Evolutionary conservation across 768 basidiomycete species (phyloP).

Genomic region (Hypholoma sublateritium): DNA sequence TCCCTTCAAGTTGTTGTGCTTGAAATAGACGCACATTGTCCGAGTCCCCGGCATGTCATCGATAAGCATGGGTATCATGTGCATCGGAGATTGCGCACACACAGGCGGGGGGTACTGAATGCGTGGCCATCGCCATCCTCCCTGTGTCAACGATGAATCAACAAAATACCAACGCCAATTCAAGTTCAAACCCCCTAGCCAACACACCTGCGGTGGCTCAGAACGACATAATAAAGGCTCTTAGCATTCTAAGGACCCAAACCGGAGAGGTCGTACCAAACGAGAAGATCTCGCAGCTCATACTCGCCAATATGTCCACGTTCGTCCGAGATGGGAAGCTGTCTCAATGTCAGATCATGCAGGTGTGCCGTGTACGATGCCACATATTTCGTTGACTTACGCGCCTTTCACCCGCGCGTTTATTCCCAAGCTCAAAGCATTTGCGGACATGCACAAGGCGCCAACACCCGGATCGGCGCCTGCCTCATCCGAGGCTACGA

Average conservation of each 20-base stretch:
- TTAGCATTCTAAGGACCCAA: constrained; percentile 63
- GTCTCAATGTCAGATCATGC: constrained; percentile 66
- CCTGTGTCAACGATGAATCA: constrained; percentile 3
- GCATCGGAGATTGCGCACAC: too few relatives aligned
- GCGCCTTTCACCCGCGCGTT: background rate
- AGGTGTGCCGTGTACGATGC: constrained; percentile 39
- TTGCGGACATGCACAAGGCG: constrained; percentile 61
- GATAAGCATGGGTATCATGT: too few relatives aligned
- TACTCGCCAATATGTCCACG: constrained; percentile 67
- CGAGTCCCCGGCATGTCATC: too few relatives aligned
- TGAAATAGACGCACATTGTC: too few relatives aligned
- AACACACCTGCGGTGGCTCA: constrained; percentile 13
- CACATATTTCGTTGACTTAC: constrained; percentile 2
- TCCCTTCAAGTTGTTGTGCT: too few relatives aligned
- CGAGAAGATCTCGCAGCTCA: constrained; percentile 63
- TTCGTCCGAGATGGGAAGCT: constrained; percentile 80
- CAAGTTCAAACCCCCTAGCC: constrained; percentile 12
- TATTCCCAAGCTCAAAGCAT: constrained; percentile 57
- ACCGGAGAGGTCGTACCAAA: constrained; percentile 61
- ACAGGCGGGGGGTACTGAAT: too few relatives aligned
- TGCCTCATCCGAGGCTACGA: constrained; percentile 6
- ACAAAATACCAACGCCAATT: constrained; percentile 14
- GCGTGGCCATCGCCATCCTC: background rate
- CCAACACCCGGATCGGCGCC: constrained; percentile 3
- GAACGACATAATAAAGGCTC: constrained; percentile 55